Base-by-base conservation (phyloP, 2,329 filamentous ascomycete species). In the Phialemonium atrogriseum region DNA sequence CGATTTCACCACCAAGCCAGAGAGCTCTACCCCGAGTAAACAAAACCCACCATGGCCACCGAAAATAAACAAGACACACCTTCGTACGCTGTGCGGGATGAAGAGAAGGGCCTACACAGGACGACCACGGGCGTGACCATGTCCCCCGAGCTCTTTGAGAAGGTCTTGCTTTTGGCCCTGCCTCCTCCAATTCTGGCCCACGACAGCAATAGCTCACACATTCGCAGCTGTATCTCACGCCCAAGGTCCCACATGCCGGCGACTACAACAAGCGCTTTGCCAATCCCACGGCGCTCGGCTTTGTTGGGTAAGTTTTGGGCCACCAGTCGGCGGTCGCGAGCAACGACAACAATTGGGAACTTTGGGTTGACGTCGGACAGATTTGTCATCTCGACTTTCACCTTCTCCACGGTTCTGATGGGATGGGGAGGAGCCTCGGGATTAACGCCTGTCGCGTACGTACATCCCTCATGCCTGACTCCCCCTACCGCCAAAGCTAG, bases 101-200 rank as follows among this genome's bases (percentile, higher is more conserved):
- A 52, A 30, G 55, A 59, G 28, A 58, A 55, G 35, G 55, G 51
- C 14, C 41, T 59, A 19, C 42, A 51, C 26, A 40, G 49, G 18
- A 50, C 54, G 1, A 46, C 48, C 1, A 58, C 55, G 3, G 45
- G 44, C 7, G 54, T 59, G 16, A 57, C 54, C 9, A 57, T 58
- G 51, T 54, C 55, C 2, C 54, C 52, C 10, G 55, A 58, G 44
- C 49, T 59, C 5, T 59, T 59, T 23, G 55, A 58, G 38, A 58
- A 56, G 39, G 49, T 47, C 29, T n/a, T n/a, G n/a, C n/a, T n/a
- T n/a, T n/a, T n/a, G n/a, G n/a, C n/a, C n/a, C n/a, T n/a, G n/a
- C n/a, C n/a, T n/a, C n/a, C n/a, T n/a, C n/a, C n/a, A n/a, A n/a
- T n/a, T n/a, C n/a, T n/a, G n/a, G n/a, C n/a, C n/a, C n/a, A n/a